Base-by-base conservation (phyloP, 2,329 filamentous ascomycete genomes). In the Venturiaceae sp. region DNA sequence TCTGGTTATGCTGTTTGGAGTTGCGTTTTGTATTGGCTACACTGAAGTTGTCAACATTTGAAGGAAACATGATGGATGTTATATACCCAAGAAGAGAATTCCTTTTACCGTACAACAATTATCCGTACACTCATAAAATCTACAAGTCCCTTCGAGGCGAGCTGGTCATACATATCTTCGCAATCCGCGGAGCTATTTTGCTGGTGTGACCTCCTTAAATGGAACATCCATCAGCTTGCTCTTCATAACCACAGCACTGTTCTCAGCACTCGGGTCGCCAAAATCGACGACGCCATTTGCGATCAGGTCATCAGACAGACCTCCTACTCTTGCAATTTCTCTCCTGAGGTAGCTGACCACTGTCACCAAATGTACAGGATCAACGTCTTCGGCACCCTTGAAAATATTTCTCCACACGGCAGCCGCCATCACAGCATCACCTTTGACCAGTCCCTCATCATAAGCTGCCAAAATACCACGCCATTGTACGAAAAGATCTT, bases 391-490 rank as follows among this genome's bases (percentile, higher is more conserved):
- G 50, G 75, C 77, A 23, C 83, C 90, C 75, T 92, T 91, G 79
- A 90, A 95, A 58, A 99, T 69, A 72, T 97, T 97, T 67, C 94
- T 82, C 94, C 94, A 99, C 53, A 99, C 78, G 8, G 94, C 94
- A 44, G 87, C 80, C 3, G 86, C 89, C 14, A 94, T 78, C 58
- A 89, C 82, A 14, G 88, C 85, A 69, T 95, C 90, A 9, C 87
- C 87, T 71, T 85, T 86, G 64, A 85, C 78, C 47, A 95, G 69
- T 0, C 88, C 90, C 75, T 94, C 89, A 69, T 95, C 90, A 70
- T 92, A 94, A 1, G 90, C 89, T 7, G 91, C 80, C 23, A 95
- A 78, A 58, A 92, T 77, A 32, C 92, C 94, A 58, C 94, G 85
- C 90, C 92, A 99, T 74, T 96, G 91, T 60, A 91, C 79, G 66